phyloP scores from a whole-genome alignment of 176 grass and related monocot genomes.

The Oropetium thomaeum region DNA sequence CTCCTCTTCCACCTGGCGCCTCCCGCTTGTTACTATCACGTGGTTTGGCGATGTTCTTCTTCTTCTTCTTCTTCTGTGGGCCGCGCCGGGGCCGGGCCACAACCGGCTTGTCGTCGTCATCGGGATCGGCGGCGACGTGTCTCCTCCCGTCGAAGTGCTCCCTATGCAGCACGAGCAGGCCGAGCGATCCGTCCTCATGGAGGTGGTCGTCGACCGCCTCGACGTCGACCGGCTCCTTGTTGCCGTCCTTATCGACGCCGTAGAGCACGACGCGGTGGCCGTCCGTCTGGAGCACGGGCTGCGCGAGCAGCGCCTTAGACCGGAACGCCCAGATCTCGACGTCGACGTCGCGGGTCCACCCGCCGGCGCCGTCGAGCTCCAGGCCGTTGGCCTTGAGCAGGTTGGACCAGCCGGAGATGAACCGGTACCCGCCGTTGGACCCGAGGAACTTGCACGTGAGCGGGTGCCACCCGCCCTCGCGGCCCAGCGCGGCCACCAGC shows the following conservation, averaged over 20 bases:
- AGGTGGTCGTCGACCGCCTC: background rate
- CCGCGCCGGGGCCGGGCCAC: no score
- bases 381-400: background rate
- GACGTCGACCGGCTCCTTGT: background rate
- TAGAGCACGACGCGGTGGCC: background rate
- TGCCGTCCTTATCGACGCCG: background rate
- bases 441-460: background rate
- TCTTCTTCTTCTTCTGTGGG: background rate
- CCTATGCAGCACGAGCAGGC: background rate
- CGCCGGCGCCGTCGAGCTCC: background rate
- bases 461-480: accelerated
- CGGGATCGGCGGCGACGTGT: background rate
- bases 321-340: constrained; percentile 16
- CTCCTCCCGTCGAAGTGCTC: background rate
- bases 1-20: no score
- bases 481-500: background rate
- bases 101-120: background rate
- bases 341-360: background rate
- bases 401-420: background rate
- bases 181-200: background rate
- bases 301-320: background rate
- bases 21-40: background rate
- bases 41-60: background rate
- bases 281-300: background rate
- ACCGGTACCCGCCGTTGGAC: constrained; percentile 12